phyloP scores from a whole-genome alignment of 75 land plant genomes.

The Gnetum montanum region DNA sequence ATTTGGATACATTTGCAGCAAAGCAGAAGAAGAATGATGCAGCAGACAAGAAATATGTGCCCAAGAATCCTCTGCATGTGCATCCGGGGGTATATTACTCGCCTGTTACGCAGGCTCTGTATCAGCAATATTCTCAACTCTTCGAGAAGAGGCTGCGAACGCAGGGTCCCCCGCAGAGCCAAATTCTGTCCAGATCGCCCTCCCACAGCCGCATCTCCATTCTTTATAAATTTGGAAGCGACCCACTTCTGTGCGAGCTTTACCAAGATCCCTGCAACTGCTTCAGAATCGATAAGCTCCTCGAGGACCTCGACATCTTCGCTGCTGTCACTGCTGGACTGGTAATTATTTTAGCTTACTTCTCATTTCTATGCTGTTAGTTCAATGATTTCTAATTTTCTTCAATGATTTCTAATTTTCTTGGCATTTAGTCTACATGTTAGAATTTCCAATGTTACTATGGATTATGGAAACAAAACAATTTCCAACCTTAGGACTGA shows the following conservation, averaged over 20 bases:
- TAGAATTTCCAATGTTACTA: too few relatives aligned
- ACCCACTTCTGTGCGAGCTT: conserved; percentile 70
- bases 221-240: conserved; percentile 51
- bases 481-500: too few relatives aligned
- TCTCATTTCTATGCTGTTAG: too few relatives aligned
- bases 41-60: too few relatives aligned
- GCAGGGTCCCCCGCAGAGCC: conserved; percentile 67
- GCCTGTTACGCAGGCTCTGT: conserved; percentile 78
- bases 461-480: too few relatives aligned
- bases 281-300: conserved; percentile 75
- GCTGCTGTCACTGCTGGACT: conserved; percentile 87
- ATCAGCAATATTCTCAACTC: conserved; percentile 72
- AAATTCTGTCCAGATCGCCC: conserved; percentile 52
- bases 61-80: conserved; percentile 65
- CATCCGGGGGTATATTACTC: conserved; percentile 98
- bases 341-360: conserved; percentile 30
- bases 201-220: conserved; percentile 60
- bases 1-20: too few relatives aligned
- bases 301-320: conserved; percentile 88
- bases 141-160: conserved; percentile 53
- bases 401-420: too few relatives aligned
- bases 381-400: too few relatives aligned
- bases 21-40: too few relatives aligned
- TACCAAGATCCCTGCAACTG: conserved; percentile 88
- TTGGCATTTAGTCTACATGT: too few relatives aligned